A percentile compares a stretch with the other conserved stretches of the same genome.
Evolutionary conservation across 352 stramenopile genomes (phyloP).

Genomic region (Phytophthora pistaciae): DNA sequence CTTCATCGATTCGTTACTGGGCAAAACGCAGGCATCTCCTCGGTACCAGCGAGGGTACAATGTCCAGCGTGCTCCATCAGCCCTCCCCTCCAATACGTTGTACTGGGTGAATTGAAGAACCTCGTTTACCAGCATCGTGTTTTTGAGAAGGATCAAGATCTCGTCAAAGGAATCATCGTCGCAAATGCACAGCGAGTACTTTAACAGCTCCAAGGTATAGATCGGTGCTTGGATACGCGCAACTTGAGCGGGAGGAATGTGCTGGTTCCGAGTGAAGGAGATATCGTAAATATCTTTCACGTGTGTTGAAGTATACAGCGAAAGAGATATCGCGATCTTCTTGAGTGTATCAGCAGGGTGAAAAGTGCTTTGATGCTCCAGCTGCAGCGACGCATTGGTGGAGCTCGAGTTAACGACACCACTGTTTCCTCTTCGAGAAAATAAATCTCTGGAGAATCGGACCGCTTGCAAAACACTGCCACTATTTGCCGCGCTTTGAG

Average conservation of each 20-base stretch:
- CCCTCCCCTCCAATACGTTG: slow-evolving; percentile 10
- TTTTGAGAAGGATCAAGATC: slow-evolving; percentile 67
- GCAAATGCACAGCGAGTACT: slow-evolving; percentile 73
- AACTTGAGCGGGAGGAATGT: slow-evolving; percentile 34
- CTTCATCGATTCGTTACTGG: slow-evolving; percentile 60
- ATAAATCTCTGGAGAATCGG: slow-evolving; percentile 66
- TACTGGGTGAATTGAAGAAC: slow-evolving; percentile 60
- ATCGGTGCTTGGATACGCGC: slow-evolving; percentile 60
- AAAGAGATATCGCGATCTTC: slow-evolving; percentile 70
- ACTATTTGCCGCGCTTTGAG: slow-evolving; percentile 46
- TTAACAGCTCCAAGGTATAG: slow-evolving; percentile 68
- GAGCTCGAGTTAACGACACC: not conserved
- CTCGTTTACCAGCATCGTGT: slow-evolving; percentile 59
- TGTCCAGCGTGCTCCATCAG: slow-evolving; percentile 15
- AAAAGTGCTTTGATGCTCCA: not conserved
- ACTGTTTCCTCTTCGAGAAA: slow-evolving; percentile 32
- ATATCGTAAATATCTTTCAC: slow-evolving; percentile 61
- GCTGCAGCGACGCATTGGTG: not conserved
- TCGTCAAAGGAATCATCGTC: slow-evolving; percentile 65
- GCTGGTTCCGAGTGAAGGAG: slow-evolving; percentile 9
- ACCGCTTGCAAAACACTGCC: slow-evolving; percentile 61
- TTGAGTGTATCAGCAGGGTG: slow-evolving; percentile 39
- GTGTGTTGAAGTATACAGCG: slow-evolving; percentile 62
- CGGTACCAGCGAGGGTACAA: slow-evolving; percentile 74
- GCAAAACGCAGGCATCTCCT: slow-evolving; percentile 59